Percentiles rank a stretch among this genome's conserved stretches.
phyloP scores from a whole-genome alignment of 2,329 filamentous ascomycete genomes.

The Fonsecaea pugnacius region DNA sequence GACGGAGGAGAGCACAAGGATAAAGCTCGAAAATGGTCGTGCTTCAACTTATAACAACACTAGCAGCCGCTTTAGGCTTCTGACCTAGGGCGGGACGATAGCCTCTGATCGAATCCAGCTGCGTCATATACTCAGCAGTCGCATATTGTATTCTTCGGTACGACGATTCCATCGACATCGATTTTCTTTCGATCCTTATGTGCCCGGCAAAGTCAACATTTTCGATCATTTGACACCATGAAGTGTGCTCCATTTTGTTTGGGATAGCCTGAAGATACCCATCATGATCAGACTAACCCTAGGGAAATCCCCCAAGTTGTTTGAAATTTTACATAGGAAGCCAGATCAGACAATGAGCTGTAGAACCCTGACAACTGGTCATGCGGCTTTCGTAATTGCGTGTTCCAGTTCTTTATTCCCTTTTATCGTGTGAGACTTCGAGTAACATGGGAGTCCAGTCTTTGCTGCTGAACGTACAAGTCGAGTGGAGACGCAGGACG shows the following conservation, averaged over 20 bases:
- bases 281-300: neutral
- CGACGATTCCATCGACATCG: neutral
- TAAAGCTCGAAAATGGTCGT: conserved; percentile 11
- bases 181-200: neutral
- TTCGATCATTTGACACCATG: neutral
- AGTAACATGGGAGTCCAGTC: neutral
- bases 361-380: neutral
- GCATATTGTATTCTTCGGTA: neutral
- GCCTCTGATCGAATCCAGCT: neutral
- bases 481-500: neutral
- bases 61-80: neutral
- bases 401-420: neutral
- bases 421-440: neutral
- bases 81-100: neutral
- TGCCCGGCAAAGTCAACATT: neutral
- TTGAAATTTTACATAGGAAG: neutral
- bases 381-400: neutral
- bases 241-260: neutral
- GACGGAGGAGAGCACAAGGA: neutral
- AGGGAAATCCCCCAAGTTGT: neutral
- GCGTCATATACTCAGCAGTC: neutral
- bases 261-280: neutral
- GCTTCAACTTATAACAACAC: conserved; percentile 11
- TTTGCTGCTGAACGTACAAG: neutral
- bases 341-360: neutral